Conservation (phyloP, 495 filamentous ascomycete genomes). For the Sabuloglossum arenarium region DNA sequence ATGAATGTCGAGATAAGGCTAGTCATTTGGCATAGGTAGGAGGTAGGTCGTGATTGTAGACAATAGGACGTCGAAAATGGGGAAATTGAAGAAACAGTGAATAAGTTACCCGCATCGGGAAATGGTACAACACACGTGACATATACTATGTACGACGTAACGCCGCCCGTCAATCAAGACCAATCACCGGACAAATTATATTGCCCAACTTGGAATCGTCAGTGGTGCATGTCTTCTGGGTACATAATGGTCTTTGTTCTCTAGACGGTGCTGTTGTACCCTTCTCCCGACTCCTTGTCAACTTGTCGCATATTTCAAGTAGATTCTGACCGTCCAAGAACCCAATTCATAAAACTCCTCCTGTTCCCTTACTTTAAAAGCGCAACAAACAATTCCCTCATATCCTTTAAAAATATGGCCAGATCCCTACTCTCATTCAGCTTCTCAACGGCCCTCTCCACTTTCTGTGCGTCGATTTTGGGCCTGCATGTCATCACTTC, state of each 20-base stretch:
- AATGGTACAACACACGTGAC: neutral
- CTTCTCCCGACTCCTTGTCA: too few species aligned
- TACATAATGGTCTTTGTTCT: too few species aligned
- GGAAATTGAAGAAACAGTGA: neutral
- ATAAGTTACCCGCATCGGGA: neutral
- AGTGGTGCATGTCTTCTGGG: too few species aligned
- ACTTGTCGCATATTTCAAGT: too few species aligned
- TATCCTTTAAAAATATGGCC: slow-evolving; percentile 63
- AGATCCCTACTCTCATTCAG: slow-evolving; percentile 75
- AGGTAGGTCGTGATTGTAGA: neutral
- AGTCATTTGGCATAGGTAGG: neutral
- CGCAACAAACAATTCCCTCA: slow-evolving; percentile 67
- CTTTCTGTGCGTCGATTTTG: slow-evolving; percentile 51
- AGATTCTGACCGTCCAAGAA: too few species aligned
- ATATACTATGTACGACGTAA: too few species aligned
- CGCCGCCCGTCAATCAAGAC: too few species aligned
- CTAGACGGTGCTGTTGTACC: too few species aligned
- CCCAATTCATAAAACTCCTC: too few species aligned
- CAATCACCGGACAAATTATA: too few species aligned
- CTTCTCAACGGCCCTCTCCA: slow-evolving; percentile 50
- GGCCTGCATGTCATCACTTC: slow-evolving; percentile 57
- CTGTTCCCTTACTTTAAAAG: slow-evolving; percentile 24
- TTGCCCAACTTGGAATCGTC: too few species aligned
- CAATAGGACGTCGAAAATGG: neutral
- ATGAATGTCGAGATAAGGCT: slow-evolving; percentile 41